These are phyloP conservation scores for Cercospora sesami DNA, from an alignment of 2,329 filamentous ascomycete genomes.

Conservation along the genomic window DNA sequence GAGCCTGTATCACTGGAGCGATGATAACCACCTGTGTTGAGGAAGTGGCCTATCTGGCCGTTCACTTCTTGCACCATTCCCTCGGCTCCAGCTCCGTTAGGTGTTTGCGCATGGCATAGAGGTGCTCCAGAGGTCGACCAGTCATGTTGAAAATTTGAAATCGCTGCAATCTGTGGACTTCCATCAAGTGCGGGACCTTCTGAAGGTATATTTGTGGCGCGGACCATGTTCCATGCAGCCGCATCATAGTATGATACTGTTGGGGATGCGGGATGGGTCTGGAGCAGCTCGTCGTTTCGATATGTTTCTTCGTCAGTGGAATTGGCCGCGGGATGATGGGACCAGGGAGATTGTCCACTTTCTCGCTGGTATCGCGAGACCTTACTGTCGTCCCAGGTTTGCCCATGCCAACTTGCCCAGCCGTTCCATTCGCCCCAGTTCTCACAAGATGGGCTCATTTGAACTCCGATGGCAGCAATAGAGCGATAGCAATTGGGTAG, in stretches of 20 bases:
- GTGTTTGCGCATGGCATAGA: not conserved
- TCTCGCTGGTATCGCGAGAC: not conserved
- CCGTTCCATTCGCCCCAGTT: slow-evolving; percentile 3
- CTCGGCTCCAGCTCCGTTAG: not conserved
- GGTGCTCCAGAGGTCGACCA: not conserved
- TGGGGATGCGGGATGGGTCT: not conserved
- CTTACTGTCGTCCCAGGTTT: not conserved
- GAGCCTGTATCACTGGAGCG: not conserved
- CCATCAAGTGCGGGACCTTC: not conserved
- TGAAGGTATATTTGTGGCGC: not conserved
- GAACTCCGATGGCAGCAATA: not conserved
- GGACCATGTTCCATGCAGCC: not conserved
- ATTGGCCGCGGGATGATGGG: not conserved
- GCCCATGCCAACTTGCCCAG: slow-evolving; percentile 10
- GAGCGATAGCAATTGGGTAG: not conserved
- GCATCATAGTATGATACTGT: not conserved
- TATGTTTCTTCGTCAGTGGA: not conserved
- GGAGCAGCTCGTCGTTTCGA: not conserved
- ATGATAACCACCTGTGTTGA: not conserved
- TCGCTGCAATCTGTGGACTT: not conserved
- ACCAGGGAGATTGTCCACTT: not conserved
- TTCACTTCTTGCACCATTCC: not conserved
- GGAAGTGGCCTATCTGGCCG: not conserved
- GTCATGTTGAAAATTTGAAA: not conserved
- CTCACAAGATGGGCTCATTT: slow-evolving; percentile 9